Base-by-base conservation (phyloP, 2,329 filamentous ascomycete species). In the Penicillium glabrum region DNA sequence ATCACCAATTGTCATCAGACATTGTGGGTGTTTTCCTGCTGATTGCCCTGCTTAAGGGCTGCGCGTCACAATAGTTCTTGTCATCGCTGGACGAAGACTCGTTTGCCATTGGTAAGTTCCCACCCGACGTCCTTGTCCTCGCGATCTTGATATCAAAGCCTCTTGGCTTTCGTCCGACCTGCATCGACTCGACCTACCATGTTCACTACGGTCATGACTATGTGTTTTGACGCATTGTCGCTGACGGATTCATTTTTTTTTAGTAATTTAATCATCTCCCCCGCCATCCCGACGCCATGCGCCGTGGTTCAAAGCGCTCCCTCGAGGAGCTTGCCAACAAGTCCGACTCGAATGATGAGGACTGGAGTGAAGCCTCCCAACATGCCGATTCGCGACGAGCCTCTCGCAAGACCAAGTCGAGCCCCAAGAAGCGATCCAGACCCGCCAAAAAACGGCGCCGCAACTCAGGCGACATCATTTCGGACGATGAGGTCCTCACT, bases 381-480 rank as follows among this genome's bases (percentile, higher is more conserved):
- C 69, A 70, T 31, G 51, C 69, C 44, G 44, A 37, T 35, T 57
- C 72, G 47, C 61, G 69, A 59, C 64, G 59, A 53, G 64, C 69
- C 29, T 56, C 60, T 24, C 62, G 69, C 14, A 65, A 65, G 56
- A 67, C 69, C 5, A 75, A 71, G 56, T 64, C 63, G 44, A 72
- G 54, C 46, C 52, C 60, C 13, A 58, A 67, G 56, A 73, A 72
- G 61, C 74, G 69, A 54, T 64, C 67, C 45, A 69, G 68, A 49
- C 69, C 64, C 31, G 63, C 66, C 26, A 71, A 73, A 52, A 76
- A 73, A 58, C 72, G 73, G 67, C 75, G 72, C 56, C 75, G 75
- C 53, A 79, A 80, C 64, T 82, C 82, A 56, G 79, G 82, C 55
- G 74, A 75, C 19, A 72, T 74, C 47, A 71, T 72, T 7, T 75